Percentiles rank a stretch among this genome's conserved stretches.
Conservation (phyloP, 176 grass and related monocot species). For the Avena atlantica region DNA sequence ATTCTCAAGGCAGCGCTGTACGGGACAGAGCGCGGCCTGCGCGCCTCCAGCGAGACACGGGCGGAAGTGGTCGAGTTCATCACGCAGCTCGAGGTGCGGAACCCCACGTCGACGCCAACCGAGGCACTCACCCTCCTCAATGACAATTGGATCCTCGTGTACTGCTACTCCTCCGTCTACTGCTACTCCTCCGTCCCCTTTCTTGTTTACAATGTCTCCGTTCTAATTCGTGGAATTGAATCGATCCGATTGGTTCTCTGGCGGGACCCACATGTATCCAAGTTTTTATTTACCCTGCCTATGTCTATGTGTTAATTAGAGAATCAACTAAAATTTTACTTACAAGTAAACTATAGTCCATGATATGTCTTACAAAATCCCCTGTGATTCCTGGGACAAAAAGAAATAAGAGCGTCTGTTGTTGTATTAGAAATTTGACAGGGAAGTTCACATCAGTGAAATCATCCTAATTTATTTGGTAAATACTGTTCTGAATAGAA, state of each 20-base stretch:
- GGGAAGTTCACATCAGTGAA: neutral
- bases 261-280: no score
- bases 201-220: neutral
- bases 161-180: slow-evolving; percentile 20
- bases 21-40: slow-evolving; percentile 79
- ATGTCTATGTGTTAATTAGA: no score
- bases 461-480: neutral
- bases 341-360: no score
- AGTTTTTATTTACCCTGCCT: no score
- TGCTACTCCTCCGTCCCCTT: neutral
- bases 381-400: neutral
- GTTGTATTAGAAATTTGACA: neutral
- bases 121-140: slow-evolving; percentile 79
- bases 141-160: slow-evolving; percentile 96
- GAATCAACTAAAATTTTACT: no score
- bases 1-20: slow-evolving; percentile 80
- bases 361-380: no score
- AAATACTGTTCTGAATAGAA: neutral
- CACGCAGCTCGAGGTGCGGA: slow-evolving; percentile 78
- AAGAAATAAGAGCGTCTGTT: neutral
- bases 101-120: slow-evolving; percentile 86
- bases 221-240: neutral
- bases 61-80: slow-evolving; percentile 92
- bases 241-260: neutral
- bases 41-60: slow-evolving; percentile 83